phyloP scores from a whole-genome alignment of 148 eudicot species.

The Cornus kousa region DNA sequence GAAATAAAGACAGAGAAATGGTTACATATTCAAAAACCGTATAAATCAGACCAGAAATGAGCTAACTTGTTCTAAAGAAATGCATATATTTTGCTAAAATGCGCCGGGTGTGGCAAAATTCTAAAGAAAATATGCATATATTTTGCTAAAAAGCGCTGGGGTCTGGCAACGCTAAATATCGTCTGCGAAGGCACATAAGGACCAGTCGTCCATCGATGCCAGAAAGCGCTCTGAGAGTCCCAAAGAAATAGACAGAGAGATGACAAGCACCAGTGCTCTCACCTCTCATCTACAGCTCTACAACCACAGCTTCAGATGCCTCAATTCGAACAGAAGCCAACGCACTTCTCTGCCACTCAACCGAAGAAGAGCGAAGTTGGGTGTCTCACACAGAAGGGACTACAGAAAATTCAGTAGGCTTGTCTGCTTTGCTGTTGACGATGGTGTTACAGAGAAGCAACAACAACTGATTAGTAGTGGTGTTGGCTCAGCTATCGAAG shows the following conservation, averaged over 20 bases:
- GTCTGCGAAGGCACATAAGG: neutral
- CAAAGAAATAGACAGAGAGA: neutral
- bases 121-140: neutral
- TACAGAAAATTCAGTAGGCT: slow-evolving; percentile 26
- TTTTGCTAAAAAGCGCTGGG: neutral
- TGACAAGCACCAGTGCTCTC: slow-evolving; percentile 49
- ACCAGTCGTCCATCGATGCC: neutral
- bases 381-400: slow-evolving; percentile 24
- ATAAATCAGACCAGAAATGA: no score
- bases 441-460: slow-evolving; percentile 42
- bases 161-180: neutral
- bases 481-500: slow-evolving; percentile 43
- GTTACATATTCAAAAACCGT: no score
- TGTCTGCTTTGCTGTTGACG: slow-evolving; percentile 64
- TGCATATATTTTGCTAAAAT: neutral
- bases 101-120: neutral
- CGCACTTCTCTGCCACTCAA: slow-evolving; percentile 25
- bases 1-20: no score
- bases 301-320: slow-evolving; percentile 37
- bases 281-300: slow-evolving; percentile 43
- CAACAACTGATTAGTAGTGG: slow-evolving; percentile 25
- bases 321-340: slow-evolving; percentile 29
- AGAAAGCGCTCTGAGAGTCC: neutral
- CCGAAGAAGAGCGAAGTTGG: slow-evolving; percentile 17
- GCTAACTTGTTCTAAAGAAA: neutral